Base-by-base conservation (phyloP, 805 yeast genomes). In the Myxozyma nipponensis region DNA sequence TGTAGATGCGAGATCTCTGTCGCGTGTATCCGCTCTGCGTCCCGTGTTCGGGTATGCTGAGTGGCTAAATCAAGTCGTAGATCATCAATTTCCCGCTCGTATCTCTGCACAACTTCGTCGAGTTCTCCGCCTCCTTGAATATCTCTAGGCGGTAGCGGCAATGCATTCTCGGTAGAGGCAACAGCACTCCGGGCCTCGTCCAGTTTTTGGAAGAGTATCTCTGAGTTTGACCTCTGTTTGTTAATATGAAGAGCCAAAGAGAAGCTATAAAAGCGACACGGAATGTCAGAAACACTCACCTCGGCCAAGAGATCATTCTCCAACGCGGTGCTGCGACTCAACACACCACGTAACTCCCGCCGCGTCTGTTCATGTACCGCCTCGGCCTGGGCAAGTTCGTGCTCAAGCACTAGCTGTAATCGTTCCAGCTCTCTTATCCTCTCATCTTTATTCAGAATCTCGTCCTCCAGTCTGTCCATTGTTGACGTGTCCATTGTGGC, bases 11-110 rank as follows among this genome's bases (percentile, higher is more conserved):
- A 21, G n/a, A 43, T n/a, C 15, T 43, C 42, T 10, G 25, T 41
- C 24, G 30, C 25, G 30, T 42, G 37, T 15, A 30, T 17, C 5
- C 22, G 19, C 9, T 50, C 52, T 7, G 40, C 32, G 1, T 38
- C 42, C n/a, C 46, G 17, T 7, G 24, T 4, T 26, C 36, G 37
- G 26, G 44, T 24, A 35, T 49, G 49, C 17, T 39, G 5, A 2
- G 46, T 44, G 3, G 55, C 57, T 5, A 53, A 42, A 32, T 53
- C 57, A 13, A 46, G 17, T n/a, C 57, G 51, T n/a, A 53, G 45
- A n/a, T 22, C 22, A 18, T 49, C 49, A 5, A 53, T 34, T 37
- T 52, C 57, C 7, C 39, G 41, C 25, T 40, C 44, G 19, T 52
- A 44, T 15, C n/a, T n/a, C n/a, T n/a, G n/a, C n/a, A n/a, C n/a